Evolutionary conservation across 495 filamentous ascomycete species (phyloP), one percentile per base, ranked within the genome.

Genomic region (Geopyxis carbonaria): DNA sequence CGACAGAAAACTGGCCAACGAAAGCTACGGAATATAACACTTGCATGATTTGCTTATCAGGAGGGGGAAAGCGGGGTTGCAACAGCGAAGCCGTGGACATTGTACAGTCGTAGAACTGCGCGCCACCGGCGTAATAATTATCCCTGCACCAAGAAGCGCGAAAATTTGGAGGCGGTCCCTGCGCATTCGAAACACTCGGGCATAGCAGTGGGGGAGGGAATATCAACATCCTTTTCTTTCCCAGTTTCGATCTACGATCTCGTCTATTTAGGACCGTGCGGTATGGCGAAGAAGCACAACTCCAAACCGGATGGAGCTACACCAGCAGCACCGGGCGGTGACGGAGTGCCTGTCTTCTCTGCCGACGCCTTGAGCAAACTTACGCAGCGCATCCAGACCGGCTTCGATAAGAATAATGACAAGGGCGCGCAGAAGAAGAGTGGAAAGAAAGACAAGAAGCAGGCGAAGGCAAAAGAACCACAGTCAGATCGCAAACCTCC

Each of bases 241-340:
- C 45, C 46, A 18, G n/a, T n/a, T n/a, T n/a, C n/a, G n/a, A n/a
- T n/a, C n/a, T n/a, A n/a, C n/a, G n/a, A n/a, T 15, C 31, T 34
- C 13, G 20, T 18, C 31, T 34, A 10, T 34, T 9, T n/a, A 34
- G 14, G 13, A 18, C 31, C 16, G 31, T 18, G 52, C 39, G 62
- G 62, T 30, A 53, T 53, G 50, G 40, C 40, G 47, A 62, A 55
- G 38, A 68, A 61, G 40, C 48, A 50, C 47, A 56, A 56, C 21
- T 57, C 61, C 16, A 58, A 61, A 44, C 53, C 58, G 22, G 55
- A 58, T 41, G 35, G 46, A 19, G 39, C 31, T 34, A 43, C 32
- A 31, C 44, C 33, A 15, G 42, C 38, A 29, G 19, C 45, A 5
- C n/a, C 29, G 2, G 21, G 13, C 19, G 32, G 13, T 22, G 19